Base-by-base conservation (phyloP, 129 eudicot genomes). In the Calendula officinalis region DNA sequence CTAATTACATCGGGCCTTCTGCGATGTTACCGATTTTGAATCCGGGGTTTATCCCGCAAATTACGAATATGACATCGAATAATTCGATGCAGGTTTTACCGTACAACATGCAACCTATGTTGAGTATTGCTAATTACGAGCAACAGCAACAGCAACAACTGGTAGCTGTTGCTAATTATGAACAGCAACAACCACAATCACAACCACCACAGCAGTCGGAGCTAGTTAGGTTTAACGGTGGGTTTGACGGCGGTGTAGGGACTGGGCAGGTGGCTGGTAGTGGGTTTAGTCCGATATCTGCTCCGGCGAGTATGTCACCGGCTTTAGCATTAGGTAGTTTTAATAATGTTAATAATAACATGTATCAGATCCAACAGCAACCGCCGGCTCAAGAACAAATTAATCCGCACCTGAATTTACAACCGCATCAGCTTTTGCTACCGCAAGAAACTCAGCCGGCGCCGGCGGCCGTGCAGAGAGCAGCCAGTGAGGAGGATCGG, bases 1-100 rank as follows among this genome's bases (percentile, higher is more conserved):
- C 94, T 15, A 62, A 46, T 43, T 85, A 82, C 34, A 73, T 74
- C 9, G 85, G 88, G 1, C 88, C 94, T 0, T 68, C 81, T 4
- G 88, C 88, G 0, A 61, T 76, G 76, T 4, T 78, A 44, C 85
- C 92, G 0, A 45, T 75, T 13, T 30, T 80, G n/a, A 80, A 79
- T 57, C 83, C 74, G 8, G 81, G 86, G 32, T 73, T 71, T 34
- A 45, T 70, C 50, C 73, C 59, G 4, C 85, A 65, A 43, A 75
- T 70, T 57, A 39, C 61, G 7, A 60, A 47, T 42, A 63, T 75
- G 41, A 27, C 72, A 14, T 57, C 78, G 2, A 64, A 67, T 1
- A 64, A 67, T 1, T 66, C 73, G 2, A 22, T 57, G 11, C 68
- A 49, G 6, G 68, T 75, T 40, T 17, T 81, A 76, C 80, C 71